A percentile compares a stretch with the other conserved stretches of the same genome.
These are phyloP conservation scores for Ilex asprella DNA, from an alignment of 257 asterid species.

Conservation along the genomic window DNA sequence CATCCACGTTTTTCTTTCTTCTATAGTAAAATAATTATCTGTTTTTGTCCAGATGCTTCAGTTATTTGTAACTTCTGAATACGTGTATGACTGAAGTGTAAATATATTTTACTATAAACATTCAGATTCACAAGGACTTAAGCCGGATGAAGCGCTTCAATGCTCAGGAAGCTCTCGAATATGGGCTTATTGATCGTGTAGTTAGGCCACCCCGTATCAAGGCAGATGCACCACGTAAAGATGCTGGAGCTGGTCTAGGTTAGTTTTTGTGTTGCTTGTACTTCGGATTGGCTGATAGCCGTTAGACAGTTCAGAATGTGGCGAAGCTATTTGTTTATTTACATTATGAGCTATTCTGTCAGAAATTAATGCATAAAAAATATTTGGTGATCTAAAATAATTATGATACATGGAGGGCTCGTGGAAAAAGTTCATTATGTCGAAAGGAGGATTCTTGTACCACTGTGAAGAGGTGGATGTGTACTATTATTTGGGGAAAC, in stretches of 20 bases:
- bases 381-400: no score
- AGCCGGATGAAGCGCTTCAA: slow-evolving; percentile 57
- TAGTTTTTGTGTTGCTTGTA: slow-evolving; percentile 18
- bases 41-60: background rate
- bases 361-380: no score
- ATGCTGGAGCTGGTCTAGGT: slow-evolving; percentile 57
- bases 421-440: no score
- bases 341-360: no score
- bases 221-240: slow-evolving; percentile 41
- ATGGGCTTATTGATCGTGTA: slow-evolving; percentile 78
- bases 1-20: background rate
- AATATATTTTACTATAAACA: background rate
- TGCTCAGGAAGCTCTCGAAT: slow-evolving; percentile 81
- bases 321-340: no score
- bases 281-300: no score
- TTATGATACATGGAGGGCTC: no score
- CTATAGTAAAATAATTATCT: background rate
- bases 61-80: no score
- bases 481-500: no score
- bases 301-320: no score
- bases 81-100: background rate
- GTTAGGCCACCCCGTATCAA: slow-evolving; percentile 62
- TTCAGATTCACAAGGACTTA: slow-evolving; percentile 71
- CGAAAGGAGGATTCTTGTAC: no score
- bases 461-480: no score